Percentiles rank a stretch among this genome's conserved stretches.
These are phyloP conservation scores for Elymus sibiricus DNA, from an alignment of 176 grass and related monocot genomes.

Conservation along the genomic window DNA sequence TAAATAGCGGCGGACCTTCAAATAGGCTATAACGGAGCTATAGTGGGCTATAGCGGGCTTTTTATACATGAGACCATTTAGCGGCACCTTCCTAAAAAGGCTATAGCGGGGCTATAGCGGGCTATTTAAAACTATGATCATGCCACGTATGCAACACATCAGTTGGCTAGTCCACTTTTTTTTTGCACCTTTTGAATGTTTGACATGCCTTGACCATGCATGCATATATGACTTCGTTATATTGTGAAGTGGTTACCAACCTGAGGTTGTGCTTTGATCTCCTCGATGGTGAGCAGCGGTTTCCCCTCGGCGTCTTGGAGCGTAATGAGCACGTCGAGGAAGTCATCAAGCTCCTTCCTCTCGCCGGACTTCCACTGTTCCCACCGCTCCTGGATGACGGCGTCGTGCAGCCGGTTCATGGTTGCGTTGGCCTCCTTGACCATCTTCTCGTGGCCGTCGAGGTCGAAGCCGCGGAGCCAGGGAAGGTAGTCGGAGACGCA, in stretches of 20 bases:
- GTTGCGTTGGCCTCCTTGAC: not conserved
- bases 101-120: no score
- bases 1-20: no score
- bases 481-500: slow-evolving; percentile 53
- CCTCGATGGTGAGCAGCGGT: not conserved
- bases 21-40: no score
- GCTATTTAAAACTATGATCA: no score
- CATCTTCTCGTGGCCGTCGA: slow-evolving; percentile 40
- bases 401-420: slow-evolving; percentile 27
- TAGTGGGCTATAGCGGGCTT: no score
- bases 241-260: no score
- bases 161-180: not conserved
- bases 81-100: no score
- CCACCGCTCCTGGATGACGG: slow-evolving; percentile 30
- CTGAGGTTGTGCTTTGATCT: no score
- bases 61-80: no score
- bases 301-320: not conserved
- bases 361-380: slow-evolving; percentile 13
- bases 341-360: slow-evolving; percentile 6
- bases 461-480: slow-evolving; percentile 25
- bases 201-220: not conserved
- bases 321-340: slow-evolving; percentile 21
- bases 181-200: not conserved
- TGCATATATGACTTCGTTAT: no score
- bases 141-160: no score